Evolutionary conservation across 2,329 filamentous ascomycete species (phyloP), one percentile per base, ranked within the genome.

Genomic region (Aspergillus sp.): DNA sequence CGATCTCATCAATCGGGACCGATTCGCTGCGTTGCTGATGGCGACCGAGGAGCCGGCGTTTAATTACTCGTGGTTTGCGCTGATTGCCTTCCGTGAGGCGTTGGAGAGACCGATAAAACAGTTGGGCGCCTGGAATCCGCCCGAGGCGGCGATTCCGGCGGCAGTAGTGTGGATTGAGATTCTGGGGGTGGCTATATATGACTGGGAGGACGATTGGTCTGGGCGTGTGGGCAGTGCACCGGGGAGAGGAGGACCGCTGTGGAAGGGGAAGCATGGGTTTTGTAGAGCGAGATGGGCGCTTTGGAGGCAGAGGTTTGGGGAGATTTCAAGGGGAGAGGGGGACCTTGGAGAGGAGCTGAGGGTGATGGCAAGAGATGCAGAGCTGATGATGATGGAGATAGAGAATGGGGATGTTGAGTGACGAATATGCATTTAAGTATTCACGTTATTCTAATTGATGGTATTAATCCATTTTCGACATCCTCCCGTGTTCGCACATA

Each of bases 151-250:
- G 31, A 32, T 48, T 27, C 48, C 40, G 29, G 48, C 46, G 1
- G 48, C 48, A 11, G 46, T 43, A 13, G 43, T 29, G 4, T 50
- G 46, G 48, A 46, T 50, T 36, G 46, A 48, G 36, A 42, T 44
- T 13, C 11, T 50, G 5, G 48, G 46, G 6, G 41, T 43, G 27
- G 40, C 42, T 5, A 50, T 50, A 6, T 50, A 46, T 40, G 33
- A 42, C 5, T 50, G 48, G 48, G 43, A 50, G 13, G 45, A 48
- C 11, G 45, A 45, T 12, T 27, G 32, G 36, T 12, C 10, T 8
- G 42, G 46, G 29, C 7, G 8, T 31, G 9, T 43, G 11, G 6
- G 3, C 8, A 33, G 29, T 12, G 41, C 34, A 9, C 36, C 40
- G 7, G 47, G 47, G 6, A 44, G 29, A 3, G 47, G 47, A 9